A percentile compares a stretch with the other conserved stretches of the same genome.
Conservation (phyloP, 345 rosid species). For the Erodium maritimum region DNA sequence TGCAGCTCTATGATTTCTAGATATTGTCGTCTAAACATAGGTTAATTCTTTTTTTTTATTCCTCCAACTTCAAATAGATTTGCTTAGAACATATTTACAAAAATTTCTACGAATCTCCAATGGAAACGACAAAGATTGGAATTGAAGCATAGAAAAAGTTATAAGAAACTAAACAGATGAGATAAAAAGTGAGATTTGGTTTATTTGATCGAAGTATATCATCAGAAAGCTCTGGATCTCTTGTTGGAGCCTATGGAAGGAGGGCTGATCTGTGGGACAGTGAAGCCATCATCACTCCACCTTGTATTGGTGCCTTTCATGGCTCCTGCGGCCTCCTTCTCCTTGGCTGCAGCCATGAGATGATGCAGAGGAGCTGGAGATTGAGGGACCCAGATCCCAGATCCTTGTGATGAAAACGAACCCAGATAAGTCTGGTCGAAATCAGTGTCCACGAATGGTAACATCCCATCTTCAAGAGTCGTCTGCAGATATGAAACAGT, state of each 20-base stretch:
- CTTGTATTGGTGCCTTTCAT: slow-evolving; percentile 22
- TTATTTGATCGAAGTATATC: neutral
- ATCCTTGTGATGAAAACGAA: slow-evolving; percentile 31
- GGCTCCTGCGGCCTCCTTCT: slow-evolving; percentile 7
- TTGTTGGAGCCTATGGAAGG: slow-evolving; percentile 24
- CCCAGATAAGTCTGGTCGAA: slow-evolving; percentile 17
- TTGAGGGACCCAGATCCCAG: slow-evolving; percentile 66
- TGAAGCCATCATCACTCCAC: slow-evolving; percentile 39
- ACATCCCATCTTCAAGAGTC: no score
- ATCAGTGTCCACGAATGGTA: slow-evolving; percentile 18
- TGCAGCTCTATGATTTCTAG: no score
- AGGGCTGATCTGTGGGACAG: slow-evolving; percentile 60
- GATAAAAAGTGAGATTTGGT: no score
- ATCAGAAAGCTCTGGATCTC: slow-evolving; percentile 46
- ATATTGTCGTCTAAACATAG: no score
- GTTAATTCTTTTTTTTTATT: no score
- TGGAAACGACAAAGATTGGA: slow-evolving; percentile 3
- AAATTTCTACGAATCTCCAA: no score
- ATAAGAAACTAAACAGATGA: no score
- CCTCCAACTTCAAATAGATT: no score
- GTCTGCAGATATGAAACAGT: no score
- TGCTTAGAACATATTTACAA: no score
- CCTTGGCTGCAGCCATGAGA: slow-evolving; percentile 21
- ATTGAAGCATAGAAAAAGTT: no score
- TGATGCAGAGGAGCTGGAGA: slow-evolving; percentile 28